Conservation (phyloP, 2,329 filamentous ascomycete species). For the Akanthomyces uredinophilus region DNA sequence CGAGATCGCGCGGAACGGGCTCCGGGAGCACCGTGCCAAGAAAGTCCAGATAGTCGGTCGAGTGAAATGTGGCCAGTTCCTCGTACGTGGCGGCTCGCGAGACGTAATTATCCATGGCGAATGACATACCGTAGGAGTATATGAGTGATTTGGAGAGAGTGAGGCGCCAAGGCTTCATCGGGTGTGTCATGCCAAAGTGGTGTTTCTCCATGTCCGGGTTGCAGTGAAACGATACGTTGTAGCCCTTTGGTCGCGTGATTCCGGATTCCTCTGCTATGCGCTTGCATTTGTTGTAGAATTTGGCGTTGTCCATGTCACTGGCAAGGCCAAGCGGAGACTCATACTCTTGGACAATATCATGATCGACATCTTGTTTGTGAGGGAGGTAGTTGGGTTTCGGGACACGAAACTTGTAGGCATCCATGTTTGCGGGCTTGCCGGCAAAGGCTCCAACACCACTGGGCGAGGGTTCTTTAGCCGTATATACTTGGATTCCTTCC, state of each 20-base stretch:
- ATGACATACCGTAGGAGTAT: conserved; percentile 90
- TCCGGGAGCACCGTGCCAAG: conserved; percentile 67
- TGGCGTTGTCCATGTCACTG: conserved; percentile 50
- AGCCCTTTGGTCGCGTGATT: conserved; percentile 75
- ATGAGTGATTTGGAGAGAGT: conserved; percentile 94
- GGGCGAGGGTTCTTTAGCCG: background rate
- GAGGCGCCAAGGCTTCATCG: conserved; percentile 98
- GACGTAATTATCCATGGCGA: conserved; percentile 92
- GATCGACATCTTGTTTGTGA: conserved; percentile 47
- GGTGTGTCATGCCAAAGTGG: conserved; percentile 94
- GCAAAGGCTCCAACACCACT: background rate
- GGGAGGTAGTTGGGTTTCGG: conserved; percentile 58
- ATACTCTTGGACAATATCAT: conserved; percentile 50
- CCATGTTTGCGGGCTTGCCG: conserved; percentile 30
- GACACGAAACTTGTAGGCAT: conserved; percentile 47
- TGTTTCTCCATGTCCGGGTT: conserved; percentile 93
- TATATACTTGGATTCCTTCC: background rate
- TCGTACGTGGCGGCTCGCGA: conserved; percentile 80
- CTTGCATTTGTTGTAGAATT: conserved; percentile 54
- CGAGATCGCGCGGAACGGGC: conserved; percentile 58
- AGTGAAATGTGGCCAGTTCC: conserved; percentile 83
- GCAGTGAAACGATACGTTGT: conserved; percentile 91
- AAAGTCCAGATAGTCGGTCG: conserved; percentile 85
- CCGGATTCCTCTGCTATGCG: conserved; percentile 56
- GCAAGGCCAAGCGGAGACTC: conserved; percentile 44